phyloP scores from a whole-genome alignment of 805 yeast species.

The Limtongozyma cylindracea region DNA sequence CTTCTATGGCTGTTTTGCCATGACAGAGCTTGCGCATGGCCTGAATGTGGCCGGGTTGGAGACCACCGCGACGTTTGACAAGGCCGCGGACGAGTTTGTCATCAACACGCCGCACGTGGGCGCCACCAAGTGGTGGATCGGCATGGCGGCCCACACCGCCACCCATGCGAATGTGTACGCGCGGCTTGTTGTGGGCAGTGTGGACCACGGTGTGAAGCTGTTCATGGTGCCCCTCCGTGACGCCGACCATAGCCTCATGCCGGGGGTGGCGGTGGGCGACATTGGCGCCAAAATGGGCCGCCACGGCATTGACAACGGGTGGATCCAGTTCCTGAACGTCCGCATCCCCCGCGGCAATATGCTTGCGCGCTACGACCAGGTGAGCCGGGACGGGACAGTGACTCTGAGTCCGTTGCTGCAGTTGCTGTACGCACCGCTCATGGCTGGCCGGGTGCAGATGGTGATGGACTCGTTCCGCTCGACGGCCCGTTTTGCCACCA shows the following conservation, averaged over 20 bases:
- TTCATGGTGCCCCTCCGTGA: conserved; percentile 20
- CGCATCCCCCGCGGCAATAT: conserved; percentile 17
- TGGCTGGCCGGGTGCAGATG: conserved; percentile 19
- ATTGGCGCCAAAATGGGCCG: conserved; percentile 23
- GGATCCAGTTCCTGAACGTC: conserved; percentile 19
- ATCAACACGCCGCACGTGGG: conserved; percentile 20
- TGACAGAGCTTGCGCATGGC: conserved; percentile 5
- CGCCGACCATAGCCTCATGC: conserved; percentile 13
- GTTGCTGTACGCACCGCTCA: conserved; percentile 14
- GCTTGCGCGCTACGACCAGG: conserved; percentile 18
- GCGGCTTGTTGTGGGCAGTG: conserved; percentile 15
- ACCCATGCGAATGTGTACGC: conserved; percentile 16
- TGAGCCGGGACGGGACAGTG: conserved; percentile 13
- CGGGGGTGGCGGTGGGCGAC: conserved; percentile 18
- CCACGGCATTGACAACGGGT: conserved; percentile 21
- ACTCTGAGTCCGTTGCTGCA: conserved; percentile 18
- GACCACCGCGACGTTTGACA: conserved; percentile 11
- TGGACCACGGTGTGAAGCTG: conserved; percentile 19
- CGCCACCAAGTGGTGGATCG: conserved; percentile 25
- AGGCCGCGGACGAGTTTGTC: conserved; percentile 13
- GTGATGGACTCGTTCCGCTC: conserved; percentile 16
- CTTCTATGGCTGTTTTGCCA: conserved; percentile 6
- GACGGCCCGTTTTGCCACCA: conserved; percentile 14
- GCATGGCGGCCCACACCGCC: conserved; percentile 22
- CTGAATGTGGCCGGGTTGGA: conserved; percentile 5